Conservation (phyloP, 306 rosid species). For the Trifolium subterraneum region DNA sequence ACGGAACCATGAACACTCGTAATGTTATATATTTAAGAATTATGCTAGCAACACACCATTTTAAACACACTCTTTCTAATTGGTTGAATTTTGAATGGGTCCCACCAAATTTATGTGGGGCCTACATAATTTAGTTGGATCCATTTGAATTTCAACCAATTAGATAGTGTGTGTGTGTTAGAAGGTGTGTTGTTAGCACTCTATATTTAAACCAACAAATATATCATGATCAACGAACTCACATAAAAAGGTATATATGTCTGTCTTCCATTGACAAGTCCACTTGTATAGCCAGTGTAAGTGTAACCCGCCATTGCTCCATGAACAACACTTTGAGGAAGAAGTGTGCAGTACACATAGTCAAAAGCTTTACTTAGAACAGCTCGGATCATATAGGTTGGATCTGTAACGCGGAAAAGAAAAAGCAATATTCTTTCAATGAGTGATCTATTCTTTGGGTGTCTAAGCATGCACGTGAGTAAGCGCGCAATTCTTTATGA, state of each 20-base stretch:
- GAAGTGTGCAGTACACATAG: constrained; percentile 86
- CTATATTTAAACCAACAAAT: no score
- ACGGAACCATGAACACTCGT: no score
- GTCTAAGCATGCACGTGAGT: neutral
- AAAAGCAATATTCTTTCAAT: neutral
- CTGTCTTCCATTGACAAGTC: constrained; percentile 91
- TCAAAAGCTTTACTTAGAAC: constrained; percentile 90
- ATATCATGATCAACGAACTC: constrained; percentile 44
- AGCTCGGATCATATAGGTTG: constrained; percentile 93
- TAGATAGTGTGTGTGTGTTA: no score
- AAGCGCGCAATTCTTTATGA: neutral
- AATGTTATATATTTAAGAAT: no score
- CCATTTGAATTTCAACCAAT: no score
- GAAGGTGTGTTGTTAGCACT: no score
- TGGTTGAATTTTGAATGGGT: no score
- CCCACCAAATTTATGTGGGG: no score
- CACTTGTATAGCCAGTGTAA: constrained; percentile 78
- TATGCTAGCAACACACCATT: no score
- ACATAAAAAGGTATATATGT: constrained; percentile 86
- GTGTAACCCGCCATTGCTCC: constrained; percentile 99
- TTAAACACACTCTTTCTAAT: no score
- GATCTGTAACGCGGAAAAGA: constrained; percentile 63
- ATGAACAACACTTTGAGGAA: constrained; percentile 93
- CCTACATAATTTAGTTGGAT: no score
- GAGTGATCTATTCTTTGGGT: neutral